Conservation (phyloP, 495 filamentous ascomycete genomes). For the Daldinia concentrica region DNA sequence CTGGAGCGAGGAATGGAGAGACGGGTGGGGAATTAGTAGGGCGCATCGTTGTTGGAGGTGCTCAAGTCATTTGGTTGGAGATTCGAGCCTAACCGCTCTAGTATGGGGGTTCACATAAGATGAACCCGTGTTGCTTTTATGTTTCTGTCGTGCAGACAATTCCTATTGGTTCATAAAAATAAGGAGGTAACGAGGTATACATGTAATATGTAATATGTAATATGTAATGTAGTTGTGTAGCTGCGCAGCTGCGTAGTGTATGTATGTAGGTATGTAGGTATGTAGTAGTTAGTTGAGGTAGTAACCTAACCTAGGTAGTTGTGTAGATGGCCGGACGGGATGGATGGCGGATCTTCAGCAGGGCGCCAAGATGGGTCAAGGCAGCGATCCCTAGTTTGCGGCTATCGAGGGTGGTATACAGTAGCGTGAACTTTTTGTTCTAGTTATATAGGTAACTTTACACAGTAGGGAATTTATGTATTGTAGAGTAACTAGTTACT, state of each 20-base stretch:
- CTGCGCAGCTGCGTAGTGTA: neutral
- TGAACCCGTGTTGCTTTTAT: slow-evolving; percentile 24
- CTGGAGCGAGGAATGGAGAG: slow-evolving; percentile 40
- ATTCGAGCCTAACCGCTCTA: slow-evolving; percentile 41
- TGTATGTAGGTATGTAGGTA: neutral
- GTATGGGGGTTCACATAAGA: slow-evolving; percentile 37
- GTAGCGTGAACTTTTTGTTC: slow-evolving; percentile 1
- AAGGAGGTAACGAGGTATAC: slow-evolving; percentile 14
- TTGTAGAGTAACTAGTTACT: no score
- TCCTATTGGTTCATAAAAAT: slow-evolving; percentile 35
- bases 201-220: no score
- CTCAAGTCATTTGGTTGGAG: slow-evolving; percentile 42
- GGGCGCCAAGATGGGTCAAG: slow-evolving; percentile 31
- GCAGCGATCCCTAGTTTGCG: slow-evolving; percentile 28
- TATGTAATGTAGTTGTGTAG: neutral
- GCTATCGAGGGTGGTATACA: slow-evolving; percentile 24
- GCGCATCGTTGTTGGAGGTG: slow-evolving; percentile 42
- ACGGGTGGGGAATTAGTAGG: slow-evolving; percentile 39
- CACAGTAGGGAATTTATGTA: no score
- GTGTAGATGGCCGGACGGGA: neutral
- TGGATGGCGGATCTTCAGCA: slow-evolving; percentile 40
- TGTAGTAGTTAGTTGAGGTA: neutral
- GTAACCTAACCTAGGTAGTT: neutral
- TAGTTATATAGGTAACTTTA: no score
- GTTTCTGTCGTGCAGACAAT: slow-evolving; percentile 21